Evolutionary conservation across 257 asterid species (phyloP), one percentile per base, ranked within the genome.

Genomic region (Orobanche coerulescens): DNA sequence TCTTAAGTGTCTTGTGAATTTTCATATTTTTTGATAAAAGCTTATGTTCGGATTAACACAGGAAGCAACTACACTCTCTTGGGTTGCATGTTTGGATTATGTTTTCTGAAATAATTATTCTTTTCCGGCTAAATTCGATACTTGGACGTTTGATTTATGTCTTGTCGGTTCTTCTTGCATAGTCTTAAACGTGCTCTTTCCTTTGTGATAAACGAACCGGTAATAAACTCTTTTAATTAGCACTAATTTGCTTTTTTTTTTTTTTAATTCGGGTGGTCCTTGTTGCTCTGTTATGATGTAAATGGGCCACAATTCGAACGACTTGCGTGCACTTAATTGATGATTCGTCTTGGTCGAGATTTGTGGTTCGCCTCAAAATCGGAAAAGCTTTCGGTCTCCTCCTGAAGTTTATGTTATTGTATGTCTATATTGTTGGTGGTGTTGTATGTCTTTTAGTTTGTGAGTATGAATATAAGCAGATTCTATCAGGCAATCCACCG

Each of bases 1-100:
- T 25, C 44, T 70, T 61, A 55, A 49, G 52, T 77, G 58, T 75
- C 66, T 53, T 9, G 1, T 54, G 53, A 64, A 72, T 62, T 30
- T 37, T 30, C 33, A 49, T 61, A 2, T 22, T 2, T 62, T 72
- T 70, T 75, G 55, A 33, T 23, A 10, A 49, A 66, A 26, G 30
- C 6, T 40, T 42, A 8, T 62, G 42, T 15, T 22, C 55, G 62
- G 15, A 57, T 54, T 18, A 9, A 44, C 67, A 28, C 54, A 56
- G 68, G n/a, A 63, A 56, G 11, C 4, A 4, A 14, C 25, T 48
- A 11, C 65, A 40, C 26, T 60, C 22, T 30, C 9, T 34, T 8
- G 26, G 50, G 25, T 46, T 20, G 49, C 20, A n/a, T 23, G 43
- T 57, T 58, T 54, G 24, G 46, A 39, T 14, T 49, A 42, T 48